Base-by-base conservation (phyloP, 805 yeast species). In the Henningerozyma blattae region DNA sequence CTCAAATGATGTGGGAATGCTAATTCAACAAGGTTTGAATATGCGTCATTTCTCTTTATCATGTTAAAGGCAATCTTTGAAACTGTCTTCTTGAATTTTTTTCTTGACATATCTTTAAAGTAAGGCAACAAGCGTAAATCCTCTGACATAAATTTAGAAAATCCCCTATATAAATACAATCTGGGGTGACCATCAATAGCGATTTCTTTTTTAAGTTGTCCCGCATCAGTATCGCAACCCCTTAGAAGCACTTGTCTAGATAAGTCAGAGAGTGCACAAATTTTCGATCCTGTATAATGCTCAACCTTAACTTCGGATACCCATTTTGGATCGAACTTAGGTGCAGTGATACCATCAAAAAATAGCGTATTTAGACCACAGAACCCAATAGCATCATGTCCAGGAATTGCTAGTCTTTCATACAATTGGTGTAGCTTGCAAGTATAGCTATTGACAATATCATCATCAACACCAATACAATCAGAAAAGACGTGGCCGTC, bases 401-500 rank as follows among this genome's bases (percentile, higher is more conserved):
- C 52, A 4, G 47, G 49, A 18, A 61, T 62, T 31, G 57, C 53
- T 22, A 67, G 40, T 5, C 39, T 44, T n/a, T 46, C 32, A 42
- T 70, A 70, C 9, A 73, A 46, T n/a, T 48, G 47, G 40, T 63
- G 65, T 37, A 74, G 59, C 20, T 61, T 58, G 4, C 41, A 45
- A 1, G 74, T 68, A 42, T 71, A 74, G 9, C 35, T 43, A 43
- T 68, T 69, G 26, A 74, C 78, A 33, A 62, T 61, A 27, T 59
- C 61, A 46, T 73, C 80, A 47, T 70, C 74, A 22, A 72, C 78
- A 24, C 75, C 77, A 47, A 74, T 63, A 46, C 79, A 73, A 47
- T 74, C 79, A 36, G 76, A 68, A 48, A 74, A 74, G 13, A 74
- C 80, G 45, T 74, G 80, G 0, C 80, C 79, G 44, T 74, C 80